Percentiles rank a stretch among this genome's conserved stretches.
Evolutionary conservation across 2,329 filamentous ascomycete species (phyloP).

Genomic region (Xylaria hypoxylon): DNA sequence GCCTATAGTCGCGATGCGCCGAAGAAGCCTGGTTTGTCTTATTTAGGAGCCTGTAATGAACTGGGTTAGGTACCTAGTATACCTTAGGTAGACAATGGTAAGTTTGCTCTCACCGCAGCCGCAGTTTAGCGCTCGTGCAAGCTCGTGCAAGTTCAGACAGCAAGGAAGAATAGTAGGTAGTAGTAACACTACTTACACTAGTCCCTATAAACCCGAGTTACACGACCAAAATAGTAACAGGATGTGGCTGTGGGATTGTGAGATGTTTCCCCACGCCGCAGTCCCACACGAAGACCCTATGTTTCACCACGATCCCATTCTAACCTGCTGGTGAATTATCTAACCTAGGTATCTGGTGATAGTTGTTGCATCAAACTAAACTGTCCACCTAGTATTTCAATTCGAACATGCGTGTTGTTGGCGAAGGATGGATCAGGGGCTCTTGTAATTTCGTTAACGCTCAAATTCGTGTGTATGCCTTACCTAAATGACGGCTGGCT

Average conservation of each 20-base stretch:
- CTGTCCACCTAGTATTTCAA: neutral
- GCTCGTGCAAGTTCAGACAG: neutral
- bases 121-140: neutral
- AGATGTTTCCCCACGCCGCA: neutral
- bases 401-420: conserved; percentile 2
- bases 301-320: conserved; percentile 7
- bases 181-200: neutral
- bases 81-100: neutral
- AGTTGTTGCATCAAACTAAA: neutral
- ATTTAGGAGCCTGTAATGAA: neutral
- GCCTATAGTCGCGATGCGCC: neutral
- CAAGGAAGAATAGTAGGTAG: neutral
- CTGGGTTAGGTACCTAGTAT: too few species aligned
- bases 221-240: conserved; percentile 38
- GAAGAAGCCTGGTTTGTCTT: neutral
- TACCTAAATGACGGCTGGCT: conserved; percentile 11
- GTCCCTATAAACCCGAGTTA: neutral
- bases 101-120: conserved; percentile 2
- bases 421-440: conserved; percentile 15
- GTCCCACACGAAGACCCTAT: neutral
- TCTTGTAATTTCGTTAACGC: conserved; percentile 25
- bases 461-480: conserved; percentile 24
- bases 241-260: conserved; percentile 39
- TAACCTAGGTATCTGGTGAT: neutral
- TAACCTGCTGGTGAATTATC: neutral